Conservation (phyloP, 495 filamentous ascomycete genomes). For the Penicillium psychrofluorescens region DNA sequence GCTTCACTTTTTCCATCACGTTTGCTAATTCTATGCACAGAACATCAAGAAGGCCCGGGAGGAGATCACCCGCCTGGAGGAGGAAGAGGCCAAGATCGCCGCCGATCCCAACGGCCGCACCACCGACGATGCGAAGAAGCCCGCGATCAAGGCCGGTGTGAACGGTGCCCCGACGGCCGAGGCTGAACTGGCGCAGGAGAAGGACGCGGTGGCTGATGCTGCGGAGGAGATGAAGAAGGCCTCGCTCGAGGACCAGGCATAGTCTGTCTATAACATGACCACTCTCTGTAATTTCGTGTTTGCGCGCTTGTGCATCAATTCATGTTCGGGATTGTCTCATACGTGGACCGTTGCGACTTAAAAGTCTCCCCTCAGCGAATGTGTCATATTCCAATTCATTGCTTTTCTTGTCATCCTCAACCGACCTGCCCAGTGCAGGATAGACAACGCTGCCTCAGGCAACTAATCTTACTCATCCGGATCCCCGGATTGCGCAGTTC, state of each 20-base stretch:
- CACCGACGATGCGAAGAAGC: slow-evolving; percentile 45
- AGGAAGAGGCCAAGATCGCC: slow-evolving; percentile 30
- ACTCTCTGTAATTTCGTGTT: slow-evolving; percentile 1
- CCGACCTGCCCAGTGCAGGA: no score
- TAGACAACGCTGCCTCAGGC: no score
- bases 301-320: slow-evolving; percentile 11
- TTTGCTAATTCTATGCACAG: slow-evolving; percentile 28
- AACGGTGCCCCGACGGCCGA: slow-evolving; percentile 46
- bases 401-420: no score
- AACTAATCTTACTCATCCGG: neutral
- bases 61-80: slow-evolving; percentile 59
- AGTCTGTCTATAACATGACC: slow-evolving; percentile 13
- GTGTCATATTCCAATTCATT: no score
- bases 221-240: slow-evolving; percentile 53
- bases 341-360: no score
- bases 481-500: neutral
- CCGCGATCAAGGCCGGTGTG: slow-evolving; percentile 39
- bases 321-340: no score
- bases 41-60: slow-evolving; percentile 67
- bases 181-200: slow-evolving; percentile 50
- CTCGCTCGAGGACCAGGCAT: slow-evolving; percentile 48
- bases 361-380: no score
- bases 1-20: neutral
- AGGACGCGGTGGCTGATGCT: slow-evolving; percentile 50
- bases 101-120: slow-evolving; percentile 19